phyloP scores from a whole-genome alignment of 495 filamentous ascomycete genomes.

The Jackrogersella minutella region DNA sequence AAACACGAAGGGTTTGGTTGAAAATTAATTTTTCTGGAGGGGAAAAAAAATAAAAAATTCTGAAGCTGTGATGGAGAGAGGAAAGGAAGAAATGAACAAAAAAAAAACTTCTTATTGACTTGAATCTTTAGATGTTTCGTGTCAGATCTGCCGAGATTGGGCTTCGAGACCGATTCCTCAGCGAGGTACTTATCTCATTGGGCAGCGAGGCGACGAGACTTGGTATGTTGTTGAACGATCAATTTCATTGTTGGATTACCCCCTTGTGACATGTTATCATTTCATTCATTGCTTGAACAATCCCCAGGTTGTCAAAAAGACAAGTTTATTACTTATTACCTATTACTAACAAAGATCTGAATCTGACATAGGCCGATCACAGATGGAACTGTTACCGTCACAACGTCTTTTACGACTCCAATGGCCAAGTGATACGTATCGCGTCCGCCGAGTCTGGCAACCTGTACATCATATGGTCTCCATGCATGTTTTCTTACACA shows the following conservation, averaged over 20 bases:
- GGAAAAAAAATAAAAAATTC: too few species aligned
- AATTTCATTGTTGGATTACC: not conserved
- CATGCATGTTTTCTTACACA: slow-evolving; percentile 13
- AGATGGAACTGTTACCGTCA: not conserved
- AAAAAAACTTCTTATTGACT: too few species aligned
- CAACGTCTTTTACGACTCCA: not conserved
- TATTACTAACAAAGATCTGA: not conserved
- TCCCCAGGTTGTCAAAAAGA: not conserved
- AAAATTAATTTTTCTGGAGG: too few species aligned
- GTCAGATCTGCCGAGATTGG: too few species aligned
- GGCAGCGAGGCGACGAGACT: not conserved
- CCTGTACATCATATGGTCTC: slow-evolving; percentile 14
- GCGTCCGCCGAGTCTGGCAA: not conserved
- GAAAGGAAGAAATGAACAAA: too few species aligned
- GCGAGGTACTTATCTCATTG: slow-evolving; percentile 8
- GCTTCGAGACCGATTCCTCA: not conserved
- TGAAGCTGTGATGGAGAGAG: too few species aligned
- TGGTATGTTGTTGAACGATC: not conserved
- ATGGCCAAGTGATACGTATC: not conserved
- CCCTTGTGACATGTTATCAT: not conserved
- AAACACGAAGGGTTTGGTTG: too few species aligned
- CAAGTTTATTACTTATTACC: not conserved
- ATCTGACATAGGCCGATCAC: not conserved
- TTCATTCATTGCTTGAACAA: not conserved
- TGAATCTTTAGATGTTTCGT: too few species aligned